Percentiles rank a stretch among this genome's conserved stretches.
These are phyloP conservation scores for Hibiscus mutabilis DNA, from an alignment of 345 rosid species.

Conservation along the genomic window DNA sequence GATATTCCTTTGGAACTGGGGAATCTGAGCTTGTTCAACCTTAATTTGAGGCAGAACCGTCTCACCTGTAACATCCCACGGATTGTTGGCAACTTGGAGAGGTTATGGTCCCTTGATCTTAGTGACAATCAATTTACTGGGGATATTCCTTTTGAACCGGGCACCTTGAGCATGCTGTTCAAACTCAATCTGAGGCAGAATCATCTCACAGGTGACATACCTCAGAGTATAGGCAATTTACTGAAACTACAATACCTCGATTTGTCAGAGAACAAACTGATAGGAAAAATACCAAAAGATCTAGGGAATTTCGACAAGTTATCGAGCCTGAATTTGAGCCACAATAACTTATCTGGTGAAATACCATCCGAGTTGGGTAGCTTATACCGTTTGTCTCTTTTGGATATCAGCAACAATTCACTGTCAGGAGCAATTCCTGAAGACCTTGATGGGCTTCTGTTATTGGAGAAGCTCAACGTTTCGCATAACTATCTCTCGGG, in stretches of 20 bases:
- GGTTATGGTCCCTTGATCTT: conserved; percentile 34
- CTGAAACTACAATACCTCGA: conserved; percentile 1
- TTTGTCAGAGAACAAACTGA: conserved; percentile 35
- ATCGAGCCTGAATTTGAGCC: conserved; percentile 45
- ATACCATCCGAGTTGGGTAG: conserved; percentile 35
- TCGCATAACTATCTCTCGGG: conserved; percentile 51
- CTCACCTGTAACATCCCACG: conserved; percentile 37
- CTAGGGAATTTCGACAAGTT: conserved; percentile 33
- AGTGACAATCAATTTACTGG: not conserved
- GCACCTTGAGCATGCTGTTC: not conserved
- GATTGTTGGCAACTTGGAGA: conserved; percentile 24
- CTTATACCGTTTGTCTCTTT: conserved; percentile 29
- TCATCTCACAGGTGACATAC: not conserved
- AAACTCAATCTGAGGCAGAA: not conserved
- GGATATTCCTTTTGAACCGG: not conserved
- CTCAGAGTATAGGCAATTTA: not conserved
- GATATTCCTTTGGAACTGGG: conserved; percentile 44
- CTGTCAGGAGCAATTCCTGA: conserved; percentile 48
- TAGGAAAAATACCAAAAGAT: conserved; percentile 34
- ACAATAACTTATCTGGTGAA: conserved; percentile 43
- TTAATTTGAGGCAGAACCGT: conserved; percentile 50
- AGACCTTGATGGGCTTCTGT: conserved; percentile 31
- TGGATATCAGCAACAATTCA: conserved; percentile 62
- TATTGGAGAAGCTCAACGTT: conserved; percentile 41
- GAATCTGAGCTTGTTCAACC: conserved; percentile 34